phyloP scores from a whole-genome alignment of 1,139 yeast genomes.

The Protomyces inouyei region DNA sequence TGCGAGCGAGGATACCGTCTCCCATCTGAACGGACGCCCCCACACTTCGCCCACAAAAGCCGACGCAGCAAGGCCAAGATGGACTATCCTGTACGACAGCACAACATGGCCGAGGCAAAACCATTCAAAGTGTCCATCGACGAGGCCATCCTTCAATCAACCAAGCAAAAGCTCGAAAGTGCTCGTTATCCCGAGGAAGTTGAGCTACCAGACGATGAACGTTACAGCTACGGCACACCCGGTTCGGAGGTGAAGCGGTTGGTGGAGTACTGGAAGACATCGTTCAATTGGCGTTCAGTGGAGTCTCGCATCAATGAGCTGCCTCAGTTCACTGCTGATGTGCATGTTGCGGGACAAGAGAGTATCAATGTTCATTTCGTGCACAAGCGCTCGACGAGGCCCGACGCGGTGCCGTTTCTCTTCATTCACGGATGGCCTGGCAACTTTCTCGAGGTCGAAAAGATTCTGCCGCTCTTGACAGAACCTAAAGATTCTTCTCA shows the following conservation, averaged over 20 bases:
- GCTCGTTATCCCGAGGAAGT: conserved; percentile 18
- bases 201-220: conserved; percentile 8
- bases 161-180: conserved; percentile 9
- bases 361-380: conserved; percentile 24
- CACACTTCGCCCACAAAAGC: too few species aligned
- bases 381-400: conserved; percentile 18
- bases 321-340: conserved; percentile 21
- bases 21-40: too few species aligned
- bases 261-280: conserved; percentile 16
- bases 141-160: conserved; percentile 4
- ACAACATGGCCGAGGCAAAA: conserved; percentile 32
- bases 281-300: conserved; percentile 19
- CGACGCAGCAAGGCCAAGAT: too few species aligned
- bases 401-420: conserved; percentile 20
- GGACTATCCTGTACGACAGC: too few species aligned
- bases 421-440: conserved; percentile 28
- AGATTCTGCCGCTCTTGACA: conserved; percentile 24
- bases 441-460: conserved; percentile 24
- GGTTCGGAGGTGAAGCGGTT: conserved; percentile 7
- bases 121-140: conserved; percentile 18
- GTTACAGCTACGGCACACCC: conserved; percentile 24
- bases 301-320: conserved; percentile 22
- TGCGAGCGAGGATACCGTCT: too few species aligned
- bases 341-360: conserved; percentile 8
- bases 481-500: conserved; percentile 15